Evolutionary conservation across 306 rosid species (phyloP), one percentile per base, ranked within the genome.

Genomic region (Ormosia emarginata): DNA sequence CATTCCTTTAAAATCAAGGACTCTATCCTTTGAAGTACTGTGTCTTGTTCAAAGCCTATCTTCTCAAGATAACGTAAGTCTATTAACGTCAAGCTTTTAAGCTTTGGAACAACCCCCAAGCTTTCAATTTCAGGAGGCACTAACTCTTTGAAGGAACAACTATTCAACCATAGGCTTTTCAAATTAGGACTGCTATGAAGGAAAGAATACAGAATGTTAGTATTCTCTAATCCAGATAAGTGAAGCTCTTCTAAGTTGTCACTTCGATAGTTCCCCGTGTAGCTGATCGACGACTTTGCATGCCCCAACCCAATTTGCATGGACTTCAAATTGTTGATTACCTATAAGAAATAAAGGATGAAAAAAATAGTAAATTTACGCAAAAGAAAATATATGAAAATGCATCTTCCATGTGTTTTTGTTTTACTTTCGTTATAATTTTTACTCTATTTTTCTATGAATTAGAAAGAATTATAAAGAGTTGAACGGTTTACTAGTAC

Each of bases 111-210:
- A 14, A 75, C 47, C 71, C 80, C 80, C 5, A 4, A 58, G 1
- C 8, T 75, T 43, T 43, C 59, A 37, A 37, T 14, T 41, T 14
- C 17, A 30, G 1, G n/a, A 13, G 84, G 46, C 10, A 61, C 7
- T 11, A 80, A 9, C 53, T 17, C 55, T 14, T 71, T 4, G 6
- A 80, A 47, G 11, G 1, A 6, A 10, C 53, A 77, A 30, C 4
- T 1, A 1, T 2, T 52, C 57, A 72, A 15, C 2, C 8, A 11
- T 0, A 64, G 44, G 0, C 62, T 70, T 13, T 41, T 36, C n/a
- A 79, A 30, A 46, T 71, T 58, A 61, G 72, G 79, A 77, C 62
- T 72, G 34, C 29, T 62, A 9, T 63, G 47, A 10, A 81, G 84
- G 70, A 80, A 80, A 55, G 39, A 63, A 63, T 62, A 62, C 33